phyloP scores from a whole-genome alignment of 1,284 basidiomycete species.

The Termitomyces sp. region DNA sequence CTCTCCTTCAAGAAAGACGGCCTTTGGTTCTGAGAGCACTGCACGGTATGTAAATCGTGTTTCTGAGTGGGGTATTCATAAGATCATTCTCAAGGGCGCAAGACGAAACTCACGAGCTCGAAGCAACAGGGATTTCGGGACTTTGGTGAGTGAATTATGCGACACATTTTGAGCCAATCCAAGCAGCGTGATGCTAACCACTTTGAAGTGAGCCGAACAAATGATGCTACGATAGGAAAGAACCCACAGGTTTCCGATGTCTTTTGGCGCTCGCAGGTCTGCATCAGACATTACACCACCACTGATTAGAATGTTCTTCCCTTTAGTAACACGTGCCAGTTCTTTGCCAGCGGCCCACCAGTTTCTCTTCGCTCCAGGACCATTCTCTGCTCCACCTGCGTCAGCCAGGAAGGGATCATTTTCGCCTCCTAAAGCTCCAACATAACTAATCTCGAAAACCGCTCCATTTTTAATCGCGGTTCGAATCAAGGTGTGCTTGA shows the following conservation, averaged over 20 bases:
- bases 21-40: slow-evolving; percentile 63
- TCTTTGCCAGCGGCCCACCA: slow-evolving; percentile 81
- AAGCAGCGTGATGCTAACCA: slow-evolving; percentile 53
- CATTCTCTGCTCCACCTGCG: slow-evolving; percentile 47
- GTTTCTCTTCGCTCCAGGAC: slow-evolving; percentile 56
- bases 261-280: slow-evolving; percentile 63
- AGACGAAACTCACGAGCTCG: slow-evolving; percentile 57
- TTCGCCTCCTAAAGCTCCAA: slow-evolving; percentile 63
- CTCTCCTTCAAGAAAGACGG: slow-evolving; percentile 44
- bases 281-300: slow-evolving; percentile 53
- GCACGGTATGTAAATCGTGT: slow-evolving; percentile 59
- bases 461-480: slow-evolving; percentile 81
- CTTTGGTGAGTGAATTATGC: slow-evolving; percentile 54
- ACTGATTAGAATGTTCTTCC: slow-evolving; percentile 65
- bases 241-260: slow-evolving; percentile 70
- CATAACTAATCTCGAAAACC: slow-evolving; percentile 78
- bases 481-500: slow-evolving; percentile 79
- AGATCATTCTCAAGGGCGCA: not conserved
- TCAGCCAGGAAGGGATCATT: slow-evolving; percentile 39
- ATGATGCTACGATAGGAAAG: not conserved
- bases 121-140: slow-evolving; percentile 60
- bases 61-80: slow-evolving; percentile 22
- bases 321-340: slow-evolving; percentile 70
- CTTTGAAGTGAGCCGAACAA: not conserved
- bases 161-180: slow-evolving; percentile 63